Percentiles rank a stretch among this genome's conserved stretches.
phyloP scores from a whole-genome alignment of 768 basidiomycete genomes.

The Suillus decipiens region DNA sequence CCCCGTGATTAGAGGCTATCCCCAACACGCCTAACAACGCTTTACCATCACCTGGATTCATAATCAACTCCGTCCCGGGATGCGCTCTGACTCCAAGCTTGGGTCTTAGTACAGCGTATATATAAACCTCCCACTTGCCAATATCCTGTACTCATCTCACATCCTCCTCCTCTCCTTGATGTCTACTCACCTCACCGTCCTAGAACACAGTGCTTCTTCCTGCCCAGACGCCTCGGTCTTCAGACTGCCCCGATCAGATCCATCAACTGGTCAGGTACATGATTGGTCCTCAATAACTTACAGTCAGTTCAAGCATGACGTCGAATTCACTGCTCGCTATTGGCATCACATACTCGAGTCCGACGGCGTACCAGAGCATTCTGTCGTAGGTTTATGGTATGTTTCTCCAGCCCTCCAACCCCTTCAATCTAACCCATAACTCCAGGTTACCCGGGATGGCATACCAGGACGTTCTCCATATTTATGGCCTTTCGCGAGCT shows the following conservation, averaged over 20 bases:
- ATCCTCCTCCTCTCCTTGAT: slow-evolving; percentile 23
- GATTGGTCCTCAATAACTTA: slow-evolving; percentile 68
- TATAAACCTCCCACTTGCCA: slow-evolving; percentile 26
- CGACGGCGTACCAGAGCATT: slow-evolving; percentile 49
- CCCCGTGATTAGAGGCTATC: slow-evolving; percentile 37
- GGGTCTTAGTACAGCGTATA: slow-evolving; percentile 27
- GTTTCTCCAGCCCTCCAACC: slow-evolving; percentile 27
- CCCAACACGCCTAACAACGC: slow-evolving; percentile 27
- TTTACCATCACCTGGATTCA: slow-evolving; percentile 28
- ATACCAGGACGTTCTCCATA: slow-evolving; percentile 69
- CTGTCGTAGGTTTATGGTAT: slow-evolving; percentile 76
- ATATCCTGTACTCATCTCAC: slow-evolving; percentile 11
- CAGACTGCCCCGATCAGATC: slow-evolving; percentile 53
- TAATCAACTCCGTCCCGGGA: slow-evolving; percentile 33
- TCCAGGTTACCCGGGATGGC: slow-evolving; percentile 72
- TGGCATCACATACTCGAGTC: slow-evolving; percentile 56
- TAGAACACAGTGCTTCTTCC: slow-evolving; percentile 54
- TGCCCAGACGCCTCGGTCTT: slow-evolving; percentile 58
- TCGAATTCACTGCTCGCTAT: slow-evolving; percentile 64
- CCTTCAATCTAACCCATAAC: slow-evolving; percentile 8
- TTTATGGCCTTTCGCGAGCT: slow-evolving; percentile 74
- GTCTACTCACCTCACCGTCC: slow-evolving; percentile 57
- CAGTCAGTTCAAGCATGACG: slow-evolving; percentile 60
- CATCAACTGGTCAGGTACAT: slow-evolving; percentile 42
- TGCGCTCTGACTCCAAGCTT: slow-evolving; percentile 19